phyloP scores from a whole-genome alignment of 192 early-diverging fungal genomes.

The Rhizoclosmatium globosum region DNA sequence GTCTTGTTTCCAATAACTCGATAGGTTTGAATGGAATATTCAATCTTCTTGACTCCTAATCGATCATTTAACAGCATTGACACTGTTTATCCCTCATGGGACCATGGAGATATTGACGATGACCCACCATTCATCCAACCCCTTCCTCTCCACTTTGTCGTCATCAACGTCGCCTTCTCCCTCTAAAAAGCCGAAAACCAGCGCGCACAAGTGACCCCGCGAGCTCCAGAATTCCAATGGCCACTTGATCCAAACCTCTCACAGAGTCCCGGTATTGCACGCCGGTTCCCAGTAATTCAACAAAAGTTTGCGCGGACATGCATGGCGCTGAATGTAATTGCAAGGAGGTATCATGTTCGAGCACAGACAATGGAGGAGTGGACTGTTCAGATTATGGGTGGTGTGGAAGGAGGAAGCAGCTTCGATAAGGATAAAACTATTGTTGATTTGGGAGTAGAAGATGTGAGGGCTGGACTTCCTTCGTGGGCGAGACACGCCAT shows the following conservation, averaged over 20 bases:
- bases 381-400: neutral
- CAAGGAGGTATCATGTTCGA: slow-evolving; percentile 25
- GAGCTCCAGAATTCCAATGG: slow-evolving; percentile 14
- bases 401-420: neutral
- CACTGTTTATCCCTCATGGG: slow-evolving; percentile 45
- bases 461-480: slow-evolving; percentile 7
- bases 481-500: slow-evolving; percentile 45
- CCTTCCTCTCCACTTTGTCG: neutral
- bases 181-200: neutral
- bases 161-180: neutral
- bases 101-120: slow-evolving; percentile 40
- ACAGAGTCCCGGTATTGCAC: slow-evolving; percentile 22
- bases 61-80: slow-evolving; percentile 20
- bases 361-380: slow-evolving; percentile 17
- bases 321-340: slow-evolving; percentile 16
- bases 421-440: neutral
- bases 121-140: neutral
- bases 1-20: slow-evolving; percentile 49
- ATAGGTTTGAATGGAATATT: slow-evolving; percentile 41
- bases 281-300: slow-evolving; percentile 31
- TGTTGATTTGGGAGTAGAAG: slow-evolving; percentile 21
- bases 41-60: neutral
- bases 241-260: slow-evolving; percentile 21
- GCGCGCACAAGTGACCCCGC: neutral
- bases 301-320: slow-evolving; percentile 33